These are phyloP conservation scores for Boletus eberwhitei DNA, from an alignment of 768 basidiomycete species.

Conservation along the genomic window DNA sequence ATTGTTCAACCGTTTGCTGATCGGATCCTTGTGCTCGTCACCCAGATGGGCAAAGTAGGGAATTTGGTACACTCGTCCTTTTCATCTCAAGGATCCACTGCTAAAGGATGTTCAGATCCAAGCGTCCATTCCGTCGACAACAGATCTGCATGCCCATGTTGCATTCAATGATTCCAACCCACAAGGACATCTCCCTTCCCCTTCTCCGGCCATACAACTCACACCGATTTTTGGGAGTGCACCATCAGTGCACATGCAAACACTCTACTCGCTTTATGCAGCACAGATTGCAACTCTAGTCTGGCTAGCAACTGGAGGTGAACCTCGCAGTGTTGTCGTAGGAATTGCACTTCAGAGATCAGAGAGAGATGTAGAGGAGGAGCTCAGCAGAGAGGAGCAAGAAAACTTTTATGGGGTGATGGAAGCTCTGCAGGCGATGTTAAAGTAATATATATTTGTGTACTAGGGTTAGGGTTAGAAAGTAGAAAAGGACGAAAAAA, in stretches of 20 bases:
- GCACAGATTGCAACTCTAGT: conserved; percentile 85
- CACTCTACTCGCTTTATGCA: conserved; percentile 75
- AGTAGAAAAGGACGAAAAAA: conserved; percentile 25
- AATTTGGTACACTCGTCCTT: conserved; percentile 54
- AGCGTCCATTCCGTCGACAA: conserved; percentile 67
- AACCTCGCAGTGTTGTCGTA: conserved; percentile 63
- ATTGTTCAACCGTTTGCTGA: conserved; percentile 79
- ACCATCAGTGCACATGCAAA: conserved; percentile 63
- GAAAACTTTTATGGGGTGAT: conserved; percentile 49
- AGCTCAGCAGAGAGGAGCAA: conserved; percentile 39
- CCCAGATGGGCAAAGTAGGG: conserved; percentile 90
- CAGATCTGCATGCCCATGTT: conserved; percentile 43
- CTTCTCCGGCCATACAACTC: conserved; percentile 71
- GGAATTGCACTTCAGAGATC: conserved; percentile 63
- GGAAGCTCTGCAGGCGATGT: conserved; percentile 39
- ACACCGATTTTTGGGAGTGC: conserved; percentile 76
- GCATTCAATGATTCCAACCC: conserved; percentile 35
- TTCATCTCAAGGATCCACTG: not conserved
- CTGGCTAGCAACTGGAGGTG: conserved; percentile 54
- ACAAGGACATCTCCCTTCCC: conserved; percentile 45
- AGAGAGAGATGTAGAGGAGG: too few species aligned
- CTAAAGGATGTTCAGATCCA: conserved; percentile 57
- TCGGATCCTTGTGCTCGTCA: conserved; percentile 79
- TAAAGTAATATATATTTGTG: conserved; percentile 19
- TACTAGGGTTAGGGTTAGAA: conserved; percentile 31